These are phyloP conservation scores for Colletotrichum sp. DNA, from an alignment of 2,329 filamentous ascomycete species.

Conservation along the genomic window DNA sequence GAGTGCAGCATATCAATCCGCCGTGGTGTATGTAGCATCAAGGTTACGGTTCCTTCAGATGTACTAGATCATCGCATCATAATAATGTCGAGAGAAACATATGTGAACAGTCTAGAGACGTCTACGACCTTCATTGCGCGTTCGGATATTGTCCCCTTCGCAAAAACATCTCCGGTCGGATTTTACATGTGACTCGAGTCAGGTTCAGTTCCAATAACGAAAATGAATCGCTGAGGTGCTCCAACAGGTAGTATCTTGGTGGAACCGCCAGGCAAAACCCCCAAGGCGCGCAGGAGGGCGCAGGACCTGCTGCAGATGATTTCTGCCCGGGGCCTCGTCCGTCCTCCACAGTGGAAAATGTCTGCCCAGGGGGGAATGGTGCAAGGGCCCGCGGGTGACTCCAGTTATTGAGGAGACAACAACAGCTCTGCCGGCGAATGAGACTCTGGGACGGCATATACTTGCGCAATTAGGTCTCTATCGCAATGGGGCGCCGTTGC, in stretches of 20 bases:
- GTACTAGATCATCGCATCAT: neutral
- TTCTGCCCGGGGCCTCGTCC: neutral
- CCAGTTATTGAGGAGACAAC: neutral
- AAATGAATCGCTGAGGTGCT: neutral
- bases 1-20: neutral
- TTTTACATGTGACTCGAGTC: neutral
- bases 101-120: neutral
- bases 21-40: neutral
- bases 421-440: neutral
- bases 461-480: neutral
- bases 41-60: neutral
- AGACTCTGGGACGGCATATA: neutral
- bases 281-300: neutral
- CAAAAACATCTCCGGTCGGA: neutral
- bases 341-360: neutral
- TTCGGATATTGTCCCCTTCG: neutral
- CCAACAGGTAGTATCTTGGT: neutral
- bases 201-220: neutral
- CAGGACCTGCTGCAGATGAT: neutral
- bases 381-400: neutral
- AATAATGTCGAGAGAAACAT: neutral
- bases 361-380: neutral
- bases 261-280: neutral
- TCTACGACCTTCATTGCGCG: neutral
- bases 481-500: neutral